phyloP scores from a whole-genome alignment of 176 grass and related monocot genomes.

The Musa acuminata region DNA sequence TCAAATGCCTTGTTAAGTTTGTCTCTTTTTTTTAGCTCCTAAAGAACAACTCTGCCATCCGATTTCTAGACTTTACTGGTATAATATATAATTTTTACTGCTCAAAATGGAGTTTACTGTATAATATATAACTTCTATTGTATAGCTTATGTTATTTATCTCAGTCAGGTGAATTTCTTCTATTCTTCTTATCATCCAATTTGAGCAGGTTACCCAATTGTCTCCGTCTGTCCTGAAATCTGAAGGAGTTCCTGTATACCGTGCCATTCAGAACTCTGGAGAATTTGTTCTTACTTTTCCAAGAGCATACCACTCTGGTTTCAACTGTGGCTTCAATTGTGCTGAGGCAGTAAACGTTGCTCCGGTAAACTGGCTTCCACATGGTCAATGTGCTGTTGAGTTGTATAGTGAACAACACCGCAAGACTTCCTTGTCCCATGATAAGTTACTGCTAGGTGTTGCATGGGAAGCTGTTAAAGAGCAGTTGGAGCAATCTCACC shows the following conservation, averaged over 20 bases:
- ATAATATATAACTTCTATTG: too few relatives aligned
- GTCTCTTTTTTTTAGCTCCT: too few relatives aligned
- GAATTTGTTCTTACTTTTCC: conserved; percentile 91
- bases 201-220: conserved; percentile 81
- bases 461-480: conserved; percentile 60
- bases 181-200: conserved; percentile 13
- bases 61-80: too few relatives aligned
- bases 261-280: conserved; percentile 59
- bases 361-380: conserved; percentile 78
- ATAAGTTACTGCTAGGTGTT: conserved; percentile 59
- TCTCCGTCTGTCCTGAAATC: conserved; percentile 81
- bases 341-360: conserved; percentile 90
- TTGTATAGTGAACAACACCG: conserved; percentile 64
- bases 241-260: conserved; percentile 74
- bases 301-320: conserved; percentile 81
- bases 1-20: too few relatives aligned
- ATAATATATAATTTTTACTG: too few relatives aligned
- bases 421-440: conserved; percentile 85
- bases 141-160: background rate
- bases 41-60: too few relatives aligned
- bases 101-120: too few relatives aligned
- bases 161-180: background rate
- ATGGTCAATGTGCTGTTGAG: conserved; percentile 73
- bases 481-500: conserved; percentile 28
- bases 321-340: conserved; percentile 98